Evolutionary conservation across 2,329 filamentous ascomycete genomes (phyloP).

Genomic region (Macrophomina phaseolina): DNA sequence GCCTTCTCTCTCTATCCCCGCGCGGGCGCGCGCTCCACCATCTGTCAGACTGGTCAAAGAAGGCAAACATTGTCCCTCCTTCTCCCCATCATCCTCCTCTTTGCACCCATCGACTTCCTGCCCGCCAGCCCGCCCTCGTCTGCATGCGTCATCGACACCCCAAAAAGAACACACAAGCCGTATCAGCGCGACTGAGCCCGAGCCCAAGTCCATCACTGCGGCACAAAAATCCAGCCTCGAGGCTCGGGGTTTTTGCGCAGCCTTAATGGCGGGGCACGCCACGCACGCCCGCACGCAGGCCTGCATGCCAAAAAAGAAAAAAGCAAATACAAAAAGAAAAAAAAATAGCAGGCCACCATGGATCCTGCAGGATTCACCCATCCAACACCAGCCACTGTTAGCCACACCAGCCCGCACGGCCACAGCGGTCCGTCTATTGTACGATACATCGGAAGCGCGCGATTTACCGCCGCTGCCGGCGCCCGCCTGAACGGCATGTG

Average conservation of each 20-base stretch:
- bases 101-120: not conserved
- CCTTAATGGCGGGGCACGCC: slow-evolving; percentile 5
- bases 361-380: not conserved
- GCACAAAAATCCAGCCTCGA: too few relatives aligned
- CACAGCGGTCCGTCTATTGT: too few relatives aligned
- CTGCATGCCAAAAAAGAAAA: too few relatives aligned
- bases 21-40: too few relatives aligned
- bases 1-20: not conserved
- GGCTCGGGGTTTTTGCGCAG: not conserved
- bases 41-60: not conserved
- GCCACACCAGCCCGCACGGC: not conserved
- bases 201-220: too few relatives aligned
- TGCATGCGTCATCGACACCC: not conserved
- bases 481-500: too few relatives aligned
- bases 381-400: not conserved
- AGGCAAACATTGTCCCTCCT: not conserved
- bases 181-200: too few relatives aligned
- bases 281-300: not conserved
- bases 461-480: too few relatives aligned
- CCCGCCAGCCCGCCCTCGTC: not conserved
- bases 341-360: too few relatives aligned
- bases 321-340: not conserved
- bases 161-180: too few relatives aligned
- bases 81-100: too few relatives aligned
- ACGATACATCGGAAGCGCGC: too few relatives aligned